Base-by-base conservation (phyloP, 129 eudicot species). In the Kitagawia praeruptora region DNA sequence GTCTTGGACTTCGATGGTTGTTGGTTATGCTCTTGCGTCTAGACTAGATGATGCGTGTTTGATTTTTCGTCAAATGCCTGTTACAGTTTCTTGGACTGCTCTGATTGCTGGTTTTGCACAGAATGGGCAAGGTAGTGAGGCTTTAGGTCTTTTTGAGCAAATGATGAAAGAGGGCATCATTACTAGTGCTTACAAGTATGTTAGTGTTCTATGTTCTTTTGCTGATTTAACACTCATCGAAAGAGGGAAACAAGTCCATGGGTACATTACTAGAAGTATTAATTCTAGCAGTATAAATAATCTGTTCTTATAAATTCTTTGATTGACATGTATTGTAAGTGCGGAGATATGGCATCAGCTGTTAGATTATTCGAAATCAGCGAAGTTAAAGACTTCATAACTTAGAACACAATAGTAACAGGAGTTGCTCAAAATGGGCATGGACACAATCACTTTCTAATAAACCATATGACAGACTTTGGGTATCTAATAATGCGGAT, bases 241-340 rank as follows among this genome's bases (percentile, higher is more conserved):
- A 38, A 87, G 44, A 56, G 91, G 91, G 75, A 87, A 87, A 75
- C 86, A 87, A 77, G 47, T 85, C 58, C 89, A 88, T 49, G 80
- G 87, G 21, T 83, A n/a, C 56, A 80, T 87, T 9, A 38, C 83
- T 53, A 82, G 86, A 82, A 51, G 31, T 78, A 73, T 23, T 53
- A 72, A 25, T 75, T 37, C 14, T 4, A 73, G 28, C 48, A 53
- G 46, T 6, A 54, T 51, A 41, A 45, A 44, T 61, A 85, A 82
- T 61, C 74, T 80, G 4, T 85, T 69, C 37, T 54, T 82, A 45
- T 76, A 10, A 87, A 85, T 81, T 84, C 91, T 49, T 41, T 87
- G 42, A 76, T 85, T 56, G 86, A 85, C 80, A 82, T 87, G 88
- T 87, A 87, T 78, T 80, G 91, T 77, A 85, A 85, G 78, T 84